Percentiles rank a stretch among this genome's conserved stretches.
phyloP scores from a whole-genome alignment of 169 alveolate species.

The Cystoisospora suis region DNA sequence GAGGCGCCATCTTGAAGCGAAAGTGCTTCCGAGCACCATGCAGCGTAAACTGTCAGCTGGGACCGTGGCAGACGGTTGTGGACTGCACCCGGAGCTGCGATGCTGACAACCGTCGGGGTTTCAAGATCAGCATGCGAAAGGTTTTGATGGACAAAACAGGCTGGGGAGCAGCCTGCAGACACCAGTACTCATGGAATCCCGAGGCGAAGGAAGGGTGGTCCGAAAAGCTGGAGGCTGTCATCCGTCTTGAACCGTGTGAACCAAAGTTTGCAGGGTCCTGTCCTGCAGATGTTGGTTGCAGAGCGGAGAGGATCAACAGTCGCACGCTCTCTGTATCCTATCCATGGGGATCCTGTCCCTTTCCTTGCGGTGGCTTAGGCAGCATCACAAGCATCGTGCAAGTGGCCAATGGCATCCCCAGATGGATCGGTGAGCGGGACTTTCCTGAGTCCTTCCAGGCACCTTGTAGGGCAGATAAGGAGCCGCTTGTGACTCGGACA shows the following conservation, averaged over 20 bases:
- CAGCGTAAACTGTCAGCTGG: constrained; percentile 53
- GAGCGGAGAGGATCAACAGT: constrained; percentile 46
- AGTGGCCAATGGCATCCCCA: constrained; percentile 62
- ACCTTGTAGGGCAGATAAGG: constrained; percentile 59
- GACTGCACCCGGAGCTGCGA: constrained; percentile 62
- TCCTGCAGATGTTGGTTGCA: constrained; percentile 47
- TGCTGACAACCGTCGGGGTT: constrained; percentile 36
- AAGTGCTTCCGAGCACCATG: constrained; percentile 28
- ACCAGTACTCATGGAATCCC: constrained; percentile 54
- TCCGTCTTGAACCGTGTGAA: constrained; percentile 41
- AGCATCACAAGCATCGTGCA: constrained; percentile 54
- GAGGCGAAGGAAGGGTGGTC: constrained; percentile 51
- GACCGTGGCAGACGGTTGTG: constrained; percentile 57
- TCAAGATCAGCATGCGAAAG: constrained; percentile 48
- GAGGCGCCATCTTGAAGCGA: constrained; percentile 48
- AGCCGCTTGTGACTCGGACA: constrained; percentile 48
- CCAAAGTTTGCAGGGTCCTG: constrained; percentile 31
- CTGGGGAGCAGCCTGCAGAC: constrained; percentile 43
- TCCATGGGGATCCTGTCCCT: constrained; percentile 66
- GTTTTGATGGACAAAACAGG: constrained; percentile 48
- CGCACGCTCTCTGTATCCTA: constrained; percentile 48
- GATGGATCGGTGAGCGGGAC: constrained; percentile 63
- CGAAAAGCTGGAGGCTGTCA: constrained; percentile 51
- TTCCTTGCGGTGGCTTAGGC: constrained; percentile 64
- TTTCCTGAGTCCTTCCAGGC: constrained; percentile 57